A percentile compares a stretch with the other conserved stretches of the same genome.
Evolutionary conservation across 2,329 filamentous ascomycete species (phyloP).

Genomic region (Bisporella sp.): DNA sequence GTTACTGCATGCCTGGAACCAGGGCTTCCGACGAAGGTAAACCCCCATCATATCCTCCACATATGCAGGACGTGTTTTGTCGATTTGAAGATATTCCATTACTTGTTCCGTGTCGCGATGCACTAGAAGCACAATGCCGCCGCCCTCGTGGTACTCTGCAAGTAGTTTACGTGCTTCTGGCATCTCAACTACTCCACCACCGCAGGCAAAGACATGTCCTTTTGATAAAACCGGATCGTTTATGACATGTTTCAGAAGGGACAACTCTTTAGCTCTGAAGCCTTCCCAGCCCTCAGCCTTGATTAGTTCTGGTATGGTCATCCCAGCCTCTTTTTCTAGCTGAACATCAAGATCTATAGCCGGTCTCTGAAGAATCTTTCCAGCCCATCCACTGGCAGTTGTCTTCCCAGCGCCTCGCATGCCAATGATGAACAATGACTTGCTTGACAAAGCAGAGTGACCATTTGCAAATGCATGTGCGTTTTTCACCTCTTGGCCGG

Average conservation of each 20-base stretch:
- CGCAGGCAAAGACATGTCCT: slow-evolving; percentile 84
- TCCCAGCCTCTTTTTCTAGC: slow-evolving; percentile 66
- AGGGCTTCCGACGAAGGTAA: slow-evolving; percentile 80
- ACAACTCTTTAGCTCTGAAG: slow-evolving; percentile 74
- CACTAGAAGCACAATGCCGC: slow-evolving; percentile 80
- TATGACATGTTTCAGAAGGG: slow-evolving; percentile 65
- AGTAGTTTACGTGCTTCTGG: slow-evolving; percentile 73
- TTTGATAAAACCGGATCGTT: slow-evolving; percentile 60
- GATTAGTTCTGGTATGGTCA: slow-evolving; percentile 82
- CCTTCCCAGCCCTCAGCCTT: slow-evolving; percentile 73
- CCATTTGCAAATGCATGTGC: slow-evolving; percentile 31
- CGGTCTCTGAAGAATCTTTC: slow-evolving; percentile 64
- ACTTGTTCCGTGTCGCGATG: slow-evolving; percentile 83
- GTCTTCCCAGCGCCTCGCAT: slow-evolving; percentile 98
- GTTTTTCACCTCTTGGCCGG: slow-evolving; percentile 52
- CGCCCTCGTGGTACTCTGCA: slow-evolving; percentile 61
- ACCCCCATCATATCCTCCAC: slow-evolving; percentile 88
- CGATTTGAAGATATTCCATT: slow-evolving; percentile 78
- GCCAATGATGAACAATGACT: slow-evolving; percentile 87
- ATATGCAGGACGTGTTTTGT: slow-evolving; percentile 88
- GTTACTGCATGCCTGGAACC: slow-evolving; percentile 91
- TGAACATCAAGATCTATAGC: slow-evolving; percentile 85
- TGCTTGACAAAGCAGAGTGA: slow-evolving; percentile 35
- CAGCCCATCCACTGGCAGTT: slow-evolving; percentile 82
- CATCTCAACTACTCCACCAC: slow-evolving; percentile 86